Evolutionary conservation across 441 rosid species (phyloP), one percentile per base, ranked within the genome.

Genomic region (Syzygium syzygioides): DNA sequence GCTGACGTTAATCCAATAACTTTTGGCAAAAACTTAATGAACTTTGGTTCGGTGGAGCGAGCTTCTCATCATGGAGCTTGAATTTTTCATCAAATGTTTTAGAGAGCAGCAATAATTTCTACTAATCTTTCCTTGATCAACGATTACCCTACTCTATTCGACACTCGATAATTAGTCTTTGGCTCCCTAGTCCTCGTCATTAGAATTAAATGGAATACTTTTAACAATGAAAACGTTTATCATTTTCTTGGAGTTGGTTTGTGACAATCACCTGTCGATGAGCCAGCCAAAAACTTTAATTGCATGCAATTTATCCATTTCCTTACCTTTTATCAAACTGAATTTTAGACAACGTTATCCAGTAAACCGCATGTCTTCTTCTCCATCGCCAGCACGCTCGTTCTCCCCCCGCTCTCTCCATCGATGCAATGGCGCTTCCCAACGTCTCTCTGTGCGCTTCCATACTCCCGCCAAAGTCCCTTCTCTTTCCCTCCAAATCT

Each of bases 401-500:
- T 52, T 37, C 83, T 41, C 80, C n/a, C 4, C 41, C n/a, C 83
- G 1, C 62, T 37, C 83, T 71, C 83, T 41, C 83, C 52, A 76
- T 76, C 83, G 83, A 76, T 13, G 86, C 87, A 55, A 88, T 85
- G 90, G 84, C 90, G 87, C 87, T 85, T 88, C 87, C 66, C 55
- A 55, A 55, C 90, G 90, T 66, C 85, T 88, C 87, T 2, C 64
- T 85, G 26, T 88, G 85, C 26, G 28, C 85, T 54, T 64, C 45
- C 83, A 76, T 12, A 41, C n/a, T 84, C 64, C 89, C 89, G 55
- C 87, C 85, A 59, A 94, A 90, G 48, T 91, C 89, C 50, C 90
- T 93, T 71, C 89, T 91, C 37, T 90, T 90, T 56, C 54, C 87
- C 85, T 48, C 91, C 53, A 83, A 79, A 4, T 12, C 89, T 71